Evolutionary conservation across 495 filamentous ascomycete species (phyloP).

Genomic region (Lepraria neglecta): DNA sequence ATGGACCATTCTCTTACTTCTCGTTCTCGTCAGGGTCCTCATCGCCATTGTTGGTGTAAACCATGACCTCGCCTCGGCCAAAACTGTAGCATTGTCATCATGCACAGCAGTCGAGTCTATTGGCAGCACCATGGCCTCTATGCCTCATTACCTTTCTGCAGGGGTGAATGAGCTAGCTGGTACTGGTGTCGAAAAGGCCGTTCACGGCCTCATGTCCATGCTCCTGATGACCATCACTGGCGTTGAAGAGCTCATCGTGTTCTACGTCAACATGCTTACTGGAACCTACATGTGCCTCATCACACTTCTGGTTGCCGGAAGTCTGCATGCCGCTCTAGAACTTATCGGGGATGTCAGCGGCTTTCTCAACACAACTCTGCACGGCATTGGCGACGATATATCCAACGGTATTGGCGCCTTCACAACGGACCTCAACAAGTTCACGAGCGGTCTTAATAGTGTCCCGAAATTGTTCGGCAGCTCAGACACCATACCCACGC

Average conservation of each 20-base stretch:
- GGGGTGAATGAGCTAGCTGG: conserved; percentile 86
- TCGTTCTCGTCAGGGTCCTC: conserved; percentile 75
- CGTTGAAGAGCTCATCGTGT: conserved; percentile 81
- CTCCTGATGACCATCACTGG: conserved; percentile 71
- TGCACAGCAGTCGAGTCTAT: conserved; percentile 90
- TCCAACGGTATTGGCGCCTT: conserved; percentile 49
- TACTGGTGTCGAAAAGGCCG: conserved; percentile 65
- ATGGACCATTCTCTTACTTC: conserved; percentile 85
- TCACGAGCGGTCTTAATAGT: conserved; percentile 43
- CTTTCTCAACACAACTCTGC: conserved; percentile 66
- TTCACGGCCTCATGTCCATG: conserved; percentile 68
- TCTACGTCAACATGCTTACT: conserved; percentile 82
- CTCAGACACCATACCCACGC: conserved; percentile 35
- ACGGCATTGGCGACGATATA: conserved; percentile 57
- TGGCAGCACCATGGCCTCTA: conserved; percentile 92
- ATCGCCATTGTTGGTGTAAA: conserved; percentile 65
- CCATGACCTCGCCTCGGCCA: conserved; percentile 64
- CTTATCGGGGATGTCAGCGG: conserved; percentile 64
- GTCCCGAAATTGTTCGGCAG: conserved; percentile 34
- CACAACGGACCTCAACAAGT: conserved; percentile 54
- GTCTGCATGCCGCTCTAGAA: conserved; percentile 59
- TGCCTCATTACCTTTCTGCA: conserved; percentile 85
- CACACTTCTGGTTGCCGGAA: conserved; percentile 69
- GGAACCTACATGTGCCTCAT: conserved; percentile 84
- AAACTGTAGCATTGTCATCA: conserved; percentile 72